These are phyloP conservation scores for Entomophthora muscae DNA, from an alignment of 371 early-diverging fungal genomes.

Conservation along the genomic window DNA sequence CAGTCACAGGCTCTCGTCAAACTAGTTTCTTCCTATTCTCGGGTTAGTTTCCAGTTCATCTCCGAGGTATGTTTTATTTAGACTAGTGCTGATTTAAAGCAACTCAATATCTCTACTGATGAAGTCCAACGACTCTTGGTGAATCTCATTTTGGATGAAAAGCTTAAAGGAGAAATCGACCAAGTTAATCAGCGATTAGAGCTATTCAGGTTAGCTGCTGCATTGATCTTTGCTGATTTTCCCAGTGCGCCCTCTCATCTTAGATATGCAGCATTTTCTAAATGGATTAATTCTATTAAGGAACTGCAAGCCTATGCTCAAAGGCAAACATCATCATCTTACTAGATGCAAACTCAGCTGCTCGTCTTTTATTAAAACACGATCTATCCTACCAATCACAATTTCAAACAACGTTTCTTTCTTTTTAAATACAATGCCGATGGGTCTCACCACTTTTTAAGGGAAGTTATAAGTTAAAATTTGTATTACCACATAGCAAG, in stretches of 20 bases:
- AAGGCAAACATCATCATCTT: too few relatives aligned
- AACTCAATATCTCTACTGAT: constrained; percentile 50
- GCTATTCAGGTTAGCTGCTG: constrained; percentile 14
- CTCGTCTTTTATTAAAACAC: too few relatives aligned
- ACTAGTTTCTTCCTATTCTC: constrained; percentile 14
- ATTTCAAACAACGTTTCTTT: too few relatives aligned
- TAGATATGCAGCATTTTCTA: neutral
- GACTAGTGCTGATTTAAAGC: constrained; percentile 18
- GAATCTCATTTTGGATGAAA: constrained; percentile 66
- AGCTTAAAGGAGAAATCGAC: constrained; percentile 69
- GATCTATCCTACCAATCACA: too few relatives aligned
- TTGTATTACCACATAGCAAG: too few relatives aligned
- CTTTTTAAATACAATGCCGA: too few relatives aligned
- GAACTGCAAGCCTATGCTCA: too few relatives aligned
- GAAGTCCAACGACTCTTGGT: constrained; percentile 77
- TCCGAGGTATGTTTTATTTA: constrained; percentile 35
- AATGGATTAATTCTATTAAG: neutral
- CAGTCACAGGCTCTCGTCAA: constrained; percentile 72
- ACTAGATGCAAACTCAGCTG: too few relatives aligned
- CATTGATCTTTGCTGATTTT: neutral
- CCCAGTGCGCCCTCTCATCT: neutral
- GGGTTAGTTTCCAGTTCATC: constrained; percentile 24
- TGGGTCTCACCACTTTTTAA: too few relatives aligned
- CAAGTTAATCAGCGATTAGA: constrained; percentile 54
- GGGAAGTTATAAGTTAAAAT: too few relatives aligned